Evolutionary conservation across 345 rosid species (phyloP).

Genomic region (Euphorbia tirucalli): DNA sequence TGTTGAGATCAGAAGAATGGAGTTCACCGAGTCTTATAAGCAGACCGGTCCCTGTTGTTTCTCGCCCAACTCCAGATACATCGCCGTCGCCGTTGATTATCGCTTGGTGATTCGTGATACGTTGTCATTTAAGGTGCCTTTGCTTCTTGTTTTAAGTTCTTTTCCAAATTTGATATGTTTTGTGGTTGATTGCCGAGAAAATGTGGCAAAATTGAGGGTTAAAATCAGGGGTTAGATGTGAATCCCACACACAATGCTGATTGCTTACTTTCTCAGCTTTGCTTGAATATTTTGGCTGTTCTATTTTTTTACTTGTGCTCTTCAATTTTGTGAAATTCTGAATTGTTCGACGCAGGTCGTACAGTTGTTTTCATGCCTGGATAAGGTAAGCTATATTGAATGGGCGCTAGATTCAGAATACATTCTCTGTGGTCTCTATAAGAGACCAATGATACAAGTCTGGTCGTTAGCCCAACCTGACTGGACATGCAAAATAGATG

Average conservation of each 20-base stretch:
- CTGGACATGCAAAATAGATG: constrained; percentile 98
- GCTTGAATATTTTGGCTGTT: background rate
- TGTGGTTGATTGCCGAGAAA: constrained; percentile 2
- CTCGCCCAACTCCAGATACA: constrained; percentile 84
- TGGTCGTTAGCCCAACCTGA: constrained; percentile 92
- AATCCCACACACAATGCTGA: background rate
- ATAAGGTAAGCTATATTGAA: constrained; percentile 92
- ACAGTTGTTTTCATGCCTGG: constrained; percentile 95
- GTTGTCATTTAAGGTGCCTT: constrained; percentile 70
- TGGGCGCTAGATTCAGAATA: constrained; percentile 97
- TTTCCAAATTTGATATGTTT: background rate
- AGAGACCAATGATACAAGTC: constrained; percentile 90
- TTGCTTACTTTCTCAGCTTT: background rate
- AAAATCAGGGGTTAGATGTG: background rate
- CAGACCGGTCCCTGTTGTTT: constrained; percentile 89
- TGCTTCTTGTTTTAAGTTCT: background rate
- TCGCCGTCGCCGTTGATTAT: constrained; percentile 82
- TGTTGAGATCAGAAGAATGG: constrained; percentile 43
- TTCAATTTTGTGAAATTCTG: constrained; percentile 6
- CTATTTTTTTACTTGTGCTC: background rate
- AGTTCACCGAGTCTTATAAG: constrained; percentile 84
- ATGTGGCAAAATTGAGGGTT: background rate
- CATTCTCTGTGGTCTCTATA: constrained; percentile 87
- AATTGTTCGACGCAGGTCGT: constrained; percentile 63
- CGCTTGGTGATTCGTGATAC: constrained; percentile 92